A percentile compares a stretch with the other conserved stretches of the same genome.
These are phyloP conservation scores for Malus hybrid DNA, from an alignment of 331 rosid species.

Conservation along the genomic window DNA sequence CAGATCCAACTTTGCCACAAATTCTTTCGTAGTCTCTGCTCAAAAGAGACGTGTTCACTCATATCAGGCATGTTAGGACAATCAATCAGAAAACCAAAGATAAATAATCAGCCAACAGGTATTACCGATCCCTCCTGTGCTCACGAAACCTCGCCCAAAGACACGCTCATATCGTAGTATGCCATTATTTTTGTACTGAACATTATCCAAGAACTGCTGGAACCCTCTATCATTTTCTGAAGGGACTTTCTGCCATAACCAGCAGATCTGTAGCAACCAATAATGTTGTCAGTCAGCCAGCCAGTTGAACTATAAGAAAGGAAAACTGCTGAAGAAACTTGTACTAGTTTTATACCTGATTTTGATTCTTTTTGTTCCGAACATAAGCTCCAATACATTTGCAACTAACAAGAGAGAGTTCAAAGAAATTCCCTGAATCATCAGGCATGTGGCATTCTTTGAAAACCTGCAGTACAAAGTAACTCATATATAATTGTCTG, in stretches of 20 bases:
- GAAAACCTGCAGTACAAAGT: slow-evolving; percentile 44
- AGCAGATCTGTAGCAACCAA: slow-evolving; percentile 63
- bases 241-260: slow-evolving; percentile 74
- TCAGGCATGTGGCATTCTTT: slow-evolving; percentile 54
- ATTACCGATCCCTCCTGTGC: slow-evolving; percentile 94
- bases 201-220: slow-evolving; percentile 76
- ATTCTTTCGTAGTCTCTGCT: slow-evolving; percentile 78
- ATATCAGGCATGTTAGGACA: background rate
- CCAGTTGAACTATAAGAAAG: slow-evolving; percentile 1
- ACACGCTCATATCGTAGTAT: slow-evolving; percentile 72
- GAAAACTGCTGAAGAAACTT: background rate
- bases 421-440: slow-evolving; percentile 58
- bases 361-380: slow-evolving; percentile 82
- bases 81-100: background rate
- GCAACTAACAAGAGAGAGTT: slow-evolving; percentile 77
- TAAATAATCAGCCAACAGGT: background rate
- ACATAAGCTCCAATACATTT: slow-evolving; percentile 97
- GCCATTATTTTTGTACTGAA: slow-evolving; percentile 61
- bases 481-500: background rate
- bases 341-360: slow-evolving; percentile 50
- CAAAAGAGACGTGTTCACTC: slow-evolving; percentile 12
- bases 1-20: slow-evolving; percentile 65
- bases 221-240: slow-evolving; percentile 70
- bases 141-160: slow-evolving; percentile 77
- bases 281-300: slow-evolving; percentile 10